phyloP scores from a whole-genome alignment of 2,329 filamentous ascomycete genomes.

The Colletotrichum noveboracense region DNA sequence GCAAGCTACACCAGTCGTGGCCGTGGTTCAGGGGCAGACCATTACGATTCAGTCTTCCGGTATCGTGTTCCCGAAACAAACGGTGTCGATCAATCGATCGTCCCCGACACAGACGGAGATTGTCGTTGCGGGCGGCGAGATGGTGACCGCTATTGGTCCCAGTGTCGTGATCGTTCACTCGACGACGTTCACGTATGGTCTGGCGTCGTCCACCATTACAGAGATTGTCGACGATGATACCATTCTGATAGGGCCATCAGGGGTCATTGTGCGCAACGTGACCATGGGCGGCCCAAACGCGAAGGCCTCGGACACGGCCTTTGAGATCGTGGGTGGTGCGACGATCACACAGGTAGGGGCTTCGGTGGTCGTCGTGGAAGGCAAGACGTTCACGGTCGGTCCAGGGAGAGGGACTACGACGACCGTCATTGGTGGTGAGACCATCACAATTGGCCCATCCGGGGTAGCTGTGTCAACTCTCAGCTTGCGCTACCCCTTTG shows the following conservation, averaged over 20 bases:
- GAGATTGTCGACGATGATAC: constrained; percentile 55
- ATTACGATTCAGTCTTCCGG: constrained; percentile 40
- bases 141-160: constrained; percentile 48
- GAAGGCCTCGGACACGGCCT: constrained; percentile 38
- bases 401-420: constrained; percentile 44
- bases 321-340: constrained; percentile 56
- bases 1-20: constrained; percentile 38
- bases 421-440: constrained; percentile 53
- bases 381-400: constrained; percentile 57
- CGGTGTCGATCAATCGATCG: constrained; percentile 37
- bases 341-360: constrained; percentile 56
- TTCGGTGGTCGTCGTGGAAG: constrained; percentile 53
- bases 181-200: constrained; percentile 51
- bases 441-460: constrained; percentile 53
- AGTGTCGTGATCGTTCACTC: constrained; percentile 45
- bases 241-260: constrained; percentile 53
- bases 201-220: constrained; percentile 34
- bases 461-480: constrained; percentile 54
- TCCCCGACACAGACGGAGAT: constrained; percentile 44
- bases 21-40: constrained; percentile 36
- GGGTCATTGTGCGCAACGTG: constrained; percentile 43
- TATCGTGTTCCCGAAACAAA: constrained; percentile 35
- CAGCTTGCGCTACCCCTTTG: constrained; percentile 51
- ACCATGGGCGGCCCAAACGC: constrained; percentile 49
- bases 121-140: constrained; percentile 52